Base-by-base conservation (phyloP, 192 early-diverging fungal species). In the Entomortierella chlamydospora region DNA sequence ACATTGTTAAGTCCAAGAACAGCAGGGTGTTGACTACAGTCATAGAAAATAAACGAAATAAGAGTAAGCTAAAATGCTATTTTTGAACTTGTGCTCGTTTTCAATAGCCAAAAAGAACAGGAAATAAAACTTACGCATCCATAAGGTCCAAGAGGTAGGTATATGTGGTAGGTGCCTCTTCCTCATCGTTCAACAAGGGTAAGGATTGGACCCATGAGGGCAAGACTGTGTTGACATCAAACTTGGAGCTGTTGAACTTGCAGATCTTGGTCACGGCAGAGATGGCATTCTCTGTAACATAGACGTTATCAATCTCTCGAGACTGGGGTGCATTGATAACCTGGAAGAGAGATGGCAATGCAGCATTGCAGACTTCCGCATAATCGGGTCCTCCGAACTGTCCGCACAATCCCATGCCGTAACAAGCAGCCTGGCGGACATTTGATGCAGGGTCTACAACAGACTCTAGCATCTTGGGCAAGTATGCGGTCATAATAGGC, bases 391-490 rank as follows among this genome's bases (percentile, higher is more conserved):
- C 97, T 60, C 97, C 97, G 68, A 89, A 93, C 81, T 95, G 87
- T 37, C 93, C 98, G 67, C 91, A 91, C n/a, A 97, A 86, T 37
- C 97, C 97, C 23, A 98, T 82, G 68, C 95, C 96, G 82, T 97
- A 99, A 18, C 95, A 93, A 13, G 97, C 93, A 9, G 95, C 92
- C 88, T 99, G 98, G 13, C 96, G 91, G 42, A 99, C 89, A 62
- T 98, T 95, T 0, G 86, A n/a, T 54, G 83, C 69, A 49, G 72
- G 33, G 49, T 90, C 88, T 25, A 81, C n/a, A 2, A 95, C 41
- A 25, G 87, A 84, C 39, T 83, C 76, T 5, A 90, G 72, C 81
- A 95, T 81, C 43, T 70, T 77, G 45, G 85, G 85, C 31, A 96
- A 87, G 77, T 96, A 95, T 61, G 89, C 89, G 22, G 72, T 79